Conservation (phyloP, 2,329 filamentous ascomycete species). For the Ascochyta fabae region DNA sequence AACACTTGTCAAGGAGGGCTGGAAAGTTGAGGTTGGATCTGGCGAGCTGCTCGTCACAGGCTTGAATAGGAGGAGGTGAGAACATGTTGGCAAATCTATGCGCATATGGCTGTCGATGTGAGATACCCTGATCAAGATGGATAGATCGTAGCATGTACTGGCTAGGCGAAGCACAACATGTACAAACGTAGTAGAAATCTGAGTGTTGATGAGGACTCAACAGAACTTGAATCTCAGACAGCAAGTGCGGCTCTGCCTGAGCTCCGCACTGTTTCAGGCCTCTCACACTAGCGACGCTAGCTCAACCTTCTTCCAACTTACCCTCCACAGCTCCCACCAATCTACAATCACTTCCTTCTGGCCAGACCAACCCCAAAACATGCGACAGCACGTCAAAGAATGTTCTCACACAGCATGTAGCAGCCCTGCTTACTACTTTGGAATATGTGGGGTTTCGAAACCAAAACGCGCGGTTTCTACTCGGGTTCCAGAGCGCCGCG, state of each 20-base stretch:
- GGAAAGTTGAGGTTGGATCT: conserved; percentile 76
- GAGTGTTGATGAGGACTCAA: not conserved
- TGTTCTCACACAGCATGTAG: conserved; percentile 18
- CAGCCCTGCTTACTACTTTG: conserved; percentile 7
- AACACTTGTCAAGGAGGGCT: conserved; percentile 77
- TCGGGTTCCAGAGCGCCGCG: conserved; percentile 13
- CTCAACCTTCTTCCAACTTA: conserved; percentile 14
- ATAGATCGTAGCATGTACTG: not conserved
- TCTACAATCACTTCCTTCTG: not conserved
- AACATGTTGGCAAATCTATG: not conserved
- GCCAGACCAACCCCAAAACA: conserved; percentile 5
- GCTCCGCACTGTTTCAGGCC: conserved; percentile 5
- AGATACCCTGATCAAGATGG: conserved; percentile 2
- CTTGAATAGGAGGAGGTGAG: conserved; percentile 39
- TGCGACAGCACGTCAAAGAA: conserved; percentile 3
- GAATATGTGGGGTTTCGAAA: conserved; percentile 31
- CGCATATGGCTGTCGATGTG: not conserved
- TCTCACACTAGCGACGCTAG: conserved; percentile 15
- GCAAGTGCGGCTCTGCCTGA: conserved; percentile 6
- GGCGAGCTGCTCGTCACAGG: conserved; percentile 77
- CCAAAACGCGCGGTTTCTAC: conserved; percentile 21
- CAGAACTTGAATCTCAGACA: not conserved
- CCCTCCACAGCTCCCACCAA: not conserved
- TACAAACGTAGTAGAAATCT: not conserved
- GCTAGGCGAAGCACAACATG: not conserved